Base-by-base conservation (phyloP, 2,329 filamentous ascomycete genomes). In the Verticillium dahliae region DNA sequence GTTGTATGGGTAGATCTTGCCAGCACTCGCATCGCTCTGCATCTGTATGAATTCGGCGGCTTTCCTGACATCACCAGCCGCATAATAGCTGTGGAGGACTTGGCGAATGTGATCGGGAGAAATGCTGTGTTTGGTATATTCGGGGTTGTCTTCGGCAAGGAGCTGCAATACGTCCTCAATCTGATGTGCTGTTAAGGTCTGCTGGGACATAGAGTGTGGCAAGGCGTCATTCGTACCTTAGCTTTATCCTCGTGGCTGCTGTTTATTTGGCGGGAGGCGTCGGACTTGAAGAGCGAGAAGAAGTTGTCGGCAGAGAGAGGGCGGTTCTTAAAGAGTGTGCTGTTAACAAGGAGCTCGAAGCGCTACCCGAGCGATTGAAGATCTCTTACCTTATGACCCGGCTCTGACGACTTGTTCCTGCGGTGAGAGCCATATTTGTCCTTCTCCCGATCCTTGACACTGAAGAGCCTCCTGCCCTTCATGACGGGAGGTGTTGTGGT, bases 11-110 rank as follows among this genome's bases (percentile, higher is more conserved):
- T 87, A 81, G 66, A 98, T 84, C 50, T 91, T 85, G 15, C 94
- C 93, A 35, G 91, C 85, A 45, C 91, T 87, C 0, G 94, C 91
- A 67, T 93, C 88, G 69, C 94, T 88, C 65, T 96, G 86, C 31
- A 97, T 79, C 52, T 90, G 76, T 57, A 97, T 81, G 63, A 97
- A 80, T 59, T 92, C 86, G 68, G 90, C 86, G 3, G 93, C 90
- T 69, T 87, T 89, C 58, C 91, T 87, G 22, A 85, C 75, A 71
- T 96, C 87, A 58, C 90, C 87, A 33, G 85, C 81, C 37, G 88
- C 85, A 70, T 87, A 88, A 45, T 82, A 80, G 15, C 85, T 86
- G 57, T 81, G 87, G 77, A 78, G 83, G 73, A 78, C 79, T 65
- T 80, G 79, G 62, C 74, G 77, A 54, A 86, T 77, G 62, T 84